Evolutionary conservation across 345 rosid species (phyloP), one percentile per base, ranked within the genome.

Genomic region (Balakata baccata): DNA sequence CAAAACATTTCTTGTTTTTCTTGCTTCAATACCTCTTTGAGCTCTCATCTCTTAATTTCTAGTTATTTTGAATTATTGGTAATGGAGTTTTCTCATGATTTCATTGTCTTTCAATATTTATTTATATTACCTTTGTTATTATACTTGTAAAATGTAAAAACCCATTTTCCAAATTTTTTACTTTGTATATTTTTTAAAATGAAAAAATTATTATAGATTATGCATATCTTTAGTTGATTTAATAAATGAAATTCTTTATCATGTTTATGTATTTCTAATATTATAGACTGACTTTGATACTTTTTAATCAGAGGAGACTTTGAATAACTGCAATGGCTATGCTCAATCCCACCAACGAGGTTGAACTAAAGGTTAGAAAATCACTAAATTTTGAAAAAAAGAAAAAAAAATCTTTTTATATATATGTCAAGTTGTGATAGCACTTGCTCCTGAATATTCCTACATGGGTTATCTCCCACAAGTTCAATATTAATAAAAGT

Each of bases 261-360:
- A 29, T 29, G 34, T 29, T 29, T n/a, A 38, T 66, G 25, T 0
- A 41, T 47, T 7, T 64, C 79, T 76, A 12, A 69, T n/a, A n/a
- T 37, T n/a, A 57, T 50, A 3, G 18, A 4, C 22, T 11, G 6
- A 16, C 11, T 67, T 37, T 23, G 34, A 49, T 54, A 29, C 0
- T 46, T 25, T 29, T 12, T 57, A 20, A 38, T 37, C 61, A 74
- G 66, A 79, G 86, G 93, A 75, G 67, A 13, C 23, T 76, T 77
- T 66, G 61, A 79, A 70, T 84, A 76, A 83, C 86, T 75, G 22
- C 66, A 66, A 66, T 76, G 89, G 88, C 81, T 66, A 82, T 85
- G 57, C 72, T 63, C 74, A 72, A 61, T n/a, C 70, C 68, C 47
- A 58, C 69, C 77, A 46, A 75, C 71, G 78, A 72, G 74, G 76